These are phyloP conservation scores for Talaromyces adpressus DNA, from an alignment of 495 filamentous ascomycete genomes.

Conservation along the genomic window DNA sequence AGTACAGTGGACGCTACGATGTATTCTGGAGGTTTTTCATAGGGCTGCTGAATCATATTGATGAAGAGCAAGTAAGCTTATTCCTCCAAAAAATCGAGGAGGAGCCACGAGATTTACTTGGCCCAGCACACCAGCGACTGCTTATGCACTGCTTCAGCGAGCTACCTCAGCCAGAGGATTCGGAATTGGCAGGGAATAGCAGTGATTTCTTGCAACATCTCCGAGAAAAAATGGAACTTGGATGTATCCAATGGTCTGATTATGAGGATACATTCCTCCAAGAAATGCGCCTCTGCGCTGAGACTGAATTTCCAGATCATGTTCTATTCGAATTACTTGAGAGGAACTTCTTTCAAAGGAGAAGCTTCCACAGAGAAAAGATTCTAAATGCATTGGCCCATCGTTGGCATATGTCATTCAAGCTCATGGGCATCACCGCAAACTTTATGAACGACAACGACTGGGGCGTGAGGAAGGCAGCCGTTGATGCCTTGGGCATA, in stretches of 20 bases:
- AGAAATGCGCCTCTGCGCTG: slow-evolving; percentile 6
- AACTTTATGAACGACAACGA: slow-evolving; percentile 10
- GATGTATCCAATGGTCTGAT: slow-evolving; percentile 2
- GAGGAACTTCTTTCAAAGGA: slow-evolving; percentile 11
- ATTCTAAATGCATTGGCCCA: slow-evolving; percentile 13
- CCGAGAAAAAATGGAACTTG: slow-evolving; percentile 1
- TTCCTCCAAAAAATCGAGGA: slow-evolving; percentile 31
- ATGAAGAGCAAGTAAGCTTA: slow-evolving; percentile 5
- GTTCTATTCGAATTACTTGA: slow-evolving; percentile 13
- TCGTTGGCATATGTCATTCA: slow-evolving; percentile 14
- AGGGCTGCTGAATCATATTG: slow-evolving; percentile 24
- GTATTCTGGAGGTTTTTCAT: slow-evolving; percentile 38
- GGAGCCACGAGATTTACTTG: slow-evolving; percentile 31
- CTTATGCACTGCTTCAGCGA: slow-evolving; percentile 37
- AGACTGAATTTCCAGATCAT: slow-evolving; percentile 21
- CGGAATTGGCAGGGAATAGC: slow-evolving; percentile 19
- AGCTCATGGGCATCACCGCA: slow-evolving; percentile 12
- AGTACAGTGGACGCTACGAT: slow-evolving; percentile 34
- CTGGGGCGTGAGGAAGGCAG: neutral
- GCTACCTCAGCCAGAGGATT: slow-evolving; percentile 15
- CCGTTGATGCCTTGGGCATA: no score
- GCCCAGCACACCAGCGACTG: slow-evolving; percentile 29
- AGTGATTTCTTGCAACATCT: slow-evolving; percentile 15
- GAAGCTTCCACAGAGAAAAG: neutral
- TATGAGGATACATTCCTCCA: neutral